Percentiles rank a stretch among this genome's conserved stretches.
phyloP scores from a whole-genome alignment of 371 early-diverging fungal genomes.

The Fennellomyces sp. region DNA sequence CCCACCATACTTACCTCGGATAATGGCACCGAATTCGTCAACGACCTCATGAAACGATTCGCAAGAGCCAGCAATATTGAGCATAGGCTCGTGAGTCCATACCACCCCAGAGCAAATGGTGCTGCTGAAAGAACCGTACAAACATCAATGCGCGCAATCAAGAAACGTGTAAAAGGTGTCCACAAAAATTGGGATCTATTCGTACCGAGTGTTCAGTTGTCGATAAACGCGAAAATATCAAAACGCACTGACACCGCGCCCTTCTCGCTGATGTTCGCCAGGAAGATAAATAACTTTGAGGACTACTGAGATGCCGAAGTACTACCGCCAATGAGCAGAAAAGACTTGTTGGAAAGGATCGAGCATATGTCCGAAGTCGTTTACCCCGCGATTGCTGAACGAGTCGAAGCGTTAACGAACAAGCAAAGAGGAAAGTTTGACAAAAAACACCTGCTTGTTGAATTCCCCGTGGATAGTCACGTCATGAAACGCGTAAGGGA shows the following conservation, averaged over 20 bases:
- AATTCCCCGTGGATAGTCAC: background rate
- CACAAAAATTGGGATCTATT: slow-evolving; percentile 21
- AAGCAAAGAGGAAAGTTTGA: slow-evolving; percentile 12
- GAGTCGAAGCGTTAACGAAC: slow-evolving; percentile 5
- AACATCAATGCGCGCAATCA: slow-evolving; percentile 13
- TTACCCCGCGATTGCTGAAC: slow-evolving; percentile 22
- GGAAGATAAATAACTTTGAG: slow-evolving; percentile 16
- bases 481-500: slow-evolving; percentile 16
- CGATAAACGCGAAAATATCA: slow-evolving; percentile 4
- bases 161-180: slow-evolving; percentile 13
- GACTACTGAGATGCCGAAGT: slow-evolving; percentile 8
- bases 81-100: slow-evolving; percentile 2
- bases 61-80: background rate
- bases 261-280: slow-evolving; percentile 14
- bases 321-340: background rate
- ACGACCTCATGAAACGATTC: slow-evolving; percentile 11
- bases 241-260: background rate
- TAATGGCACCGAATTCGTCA: slow-evolving; percentile 29
- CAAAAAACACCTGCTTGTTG: slow-evolving; percentile 5
- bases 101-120: slow-evolving; percentile 9
- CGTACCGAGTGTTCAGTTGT: slow-evolving; percentile 4
- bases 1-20: slow-evolving; percentile 19
- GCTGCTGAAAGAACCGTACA: slow-evolving; percentile 17
- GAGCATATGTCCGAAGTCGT: slow-evolving; percentile 18
- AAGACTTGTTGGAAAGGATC: slow-evolving; percentile 13